Percentiles rank a stretch among this genome's conserved stretches.
Evolutionary conservation across 2,329 filamentous ascomycete genomes (phyloP).

Genomic region (Stagonosporopsis tanaceti): DNA sequence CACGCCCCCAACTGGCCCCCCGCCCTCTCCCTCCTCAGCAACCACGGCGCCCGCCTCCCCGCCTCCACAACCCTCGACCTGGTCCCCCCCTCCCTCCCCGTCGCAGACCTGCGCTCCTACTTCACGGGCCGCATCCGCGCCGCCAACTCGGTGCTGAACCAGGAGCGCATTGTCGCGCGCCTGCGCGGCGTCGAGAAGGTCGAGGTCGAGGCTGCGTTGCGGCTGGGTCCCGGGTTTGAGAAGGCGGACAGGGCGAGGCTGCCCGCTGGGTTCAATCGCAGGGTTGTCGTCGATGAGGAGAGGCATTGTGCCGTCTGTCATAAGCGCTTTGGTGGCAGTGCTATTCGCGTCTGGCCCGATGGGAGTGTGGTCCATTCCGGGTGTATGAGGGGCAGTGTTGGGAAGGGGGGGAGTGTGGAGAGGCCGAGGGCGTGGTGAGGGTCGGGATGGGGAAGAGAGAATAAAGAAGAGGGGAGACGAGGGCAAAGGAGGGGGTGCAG

Average conservation of each 20-base stretch:
- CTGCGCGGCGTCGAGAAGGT: conserved; percentile 81
- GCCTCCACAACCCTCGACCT: conserved; percentile 85
- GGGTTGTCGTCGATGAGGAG: conserved; percentile 87
- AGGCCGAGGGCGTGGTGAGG: conserved; percentile 13
- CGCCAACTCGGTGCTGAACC: conserved; percentile 82
- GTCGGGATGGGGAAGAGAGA: neutral
- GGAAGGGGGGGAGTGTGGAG: conserved; percentile 21
- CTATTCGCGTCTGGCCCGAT: conserved; percentile 88
- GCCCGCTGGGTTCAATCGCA: conserved; percentile 64
- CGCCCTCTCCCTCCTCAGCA: conserved; percentile 85
- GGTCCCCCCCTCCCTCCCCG: conserved; percentile 80
- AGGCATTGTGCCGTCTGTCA: conserved; percentile 90
- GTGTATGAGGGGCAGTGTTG: conserved; percentile 51
- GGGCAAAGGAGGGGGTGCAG: too few species aligned
- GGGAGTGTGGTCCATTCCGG: conserved; percentile 60
- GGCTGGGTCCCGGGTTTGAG: conserved; percentile 73
- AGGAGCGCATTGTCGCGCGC: conserved; percentile 78
- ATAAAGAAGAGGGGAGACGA: too few species aligned
- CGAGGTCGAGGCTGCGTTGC: conserved; percentile 74
- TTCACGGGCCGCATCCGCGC: conserved; percentile 90
- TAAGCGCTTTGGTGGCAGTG: conserved; percentile 89
- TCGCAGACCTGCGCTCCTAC: conserved; percentile 84
- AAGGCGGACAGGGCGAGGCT: conserved; percentile 60
- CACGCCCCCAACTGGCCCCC: conserved; percentile 77
- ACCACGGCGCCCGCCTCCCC: conserved; percentile 89